Base-by-base conservation (phyloP, 2,329 filamentous ascomycete genomes). In the Fusarium coffeatum region DNA sequence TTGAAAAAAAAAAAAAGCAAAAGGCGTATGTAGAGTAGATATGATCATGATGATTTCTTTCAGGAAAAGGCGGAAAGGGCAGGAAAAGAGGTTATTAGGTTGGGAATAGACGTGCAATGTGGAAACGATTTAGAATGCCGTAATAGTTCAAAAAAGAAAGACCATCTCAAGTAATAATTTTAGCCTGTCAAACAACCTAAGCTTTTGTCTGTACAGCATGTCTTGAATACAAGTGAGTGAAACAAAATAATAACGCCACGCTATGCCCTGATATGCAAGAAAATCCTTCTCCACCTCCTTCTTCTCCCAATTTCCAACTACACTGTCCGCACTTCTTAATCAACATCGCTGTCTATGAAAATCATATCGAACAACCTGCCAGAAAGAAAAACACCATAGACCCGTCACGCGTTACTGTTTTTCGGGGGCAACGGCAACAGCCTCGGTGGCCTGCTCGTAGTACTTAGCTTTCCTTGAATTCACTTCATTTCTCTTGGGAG, bases 401-500 rank as follows among this genome's bases (percentile, higher is more conserved):
- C 61, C 70, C 68, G 50, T 72, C 58, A 58, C 64, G 40, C 51
- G 55, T 62, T 55, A 71, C 58, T 60, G 61, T 49, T 51, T 40
- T 25, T 47, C 49, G 53, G 59, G 45, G 41, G 68, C 40, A 56
- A 50, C 27, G 48, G 70, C 66, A 55, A 53, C 66, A 48, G 62
- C 59, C 48, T 59, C 59, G 46, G 46, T 48, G 55, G 62, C 66
- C 74, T 76, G 55, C 61, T 72, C 32, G 65, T 50, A 12, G 51
- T 57, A 66, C 72, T 79, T 79, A 78, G 76, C 73, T 72, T 72
- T 71, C 65, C 74, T 74, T 63, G 73, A 72, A 78, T 79, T 71
- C 46, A 69, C 32, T 82, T 72, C 50, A 71, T 32, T 82, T 81
- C 61, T 85, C 83, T 37, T 87, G 68, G 54, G 81, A 80, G 54